Conservation (phyloP, 345 rosid genomes). For the Nephelium lappaceum region DNA sequence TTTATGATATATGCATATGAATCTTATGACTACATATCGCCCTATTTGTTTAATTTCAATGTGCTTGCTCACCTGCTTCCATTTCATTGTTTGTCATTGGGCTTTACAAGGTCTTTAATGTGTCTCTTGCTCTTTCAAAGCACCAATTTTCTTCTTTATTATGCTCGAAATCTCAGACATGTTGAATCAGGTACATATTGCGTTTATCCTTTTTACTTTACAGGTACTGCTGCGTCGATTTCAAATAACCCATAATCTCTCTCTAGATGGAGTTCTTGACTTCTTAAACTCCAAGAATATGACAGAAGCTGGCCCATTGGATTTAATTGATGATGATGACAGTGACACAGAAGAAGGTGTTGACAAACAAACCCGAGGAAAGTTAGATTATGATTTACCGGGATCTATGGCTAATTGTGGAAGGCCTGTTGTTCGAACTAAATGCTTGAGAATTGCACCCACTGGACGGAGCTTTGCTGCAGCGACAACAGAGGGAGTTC, state of each 20-base stretch:
- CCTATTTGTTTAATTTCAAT: neutral
- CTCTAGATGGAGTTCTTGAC: constrained; percentile 96
- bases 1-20: neutral
- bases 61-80: neutral
- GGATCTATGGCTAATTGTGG: constrained; percentile 87
- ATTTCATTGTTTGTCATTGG: neutral
- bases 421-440: constrained; percentile 78
- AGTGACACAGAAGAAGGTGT: constrained; percentile 85
- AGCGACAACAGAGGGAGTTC: constrained; percentile 97
- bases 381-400: constrained; percentile 80
- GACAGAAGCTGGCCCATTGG: constrained; percentile 96
- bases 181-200: neutral
- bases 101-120: neutral
- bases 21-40: neutral
- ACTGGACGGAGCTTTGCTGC: constrained; percentile 93
- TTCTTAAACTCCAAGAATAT: constrained; percentile 88
- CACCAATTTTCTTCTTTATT: neutral
- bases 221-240: constrained; percentile 87
- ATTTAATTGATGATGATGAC: constrained; percentile 83
- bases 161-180: neutral
- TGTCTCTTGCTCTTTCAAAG: neutral
- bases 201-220: constrained; percentile 5
- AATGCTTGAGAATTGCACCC: constrained; percentile 85
- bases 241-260: constrained; percentile 82
- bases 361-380: constrained; percentile 73